A percentile compares a stretch with the other conserved stretches of the same genome.
Conservation (phyloP, 345 rosid genomes). For the Capsella bursapastoris region DNA sequence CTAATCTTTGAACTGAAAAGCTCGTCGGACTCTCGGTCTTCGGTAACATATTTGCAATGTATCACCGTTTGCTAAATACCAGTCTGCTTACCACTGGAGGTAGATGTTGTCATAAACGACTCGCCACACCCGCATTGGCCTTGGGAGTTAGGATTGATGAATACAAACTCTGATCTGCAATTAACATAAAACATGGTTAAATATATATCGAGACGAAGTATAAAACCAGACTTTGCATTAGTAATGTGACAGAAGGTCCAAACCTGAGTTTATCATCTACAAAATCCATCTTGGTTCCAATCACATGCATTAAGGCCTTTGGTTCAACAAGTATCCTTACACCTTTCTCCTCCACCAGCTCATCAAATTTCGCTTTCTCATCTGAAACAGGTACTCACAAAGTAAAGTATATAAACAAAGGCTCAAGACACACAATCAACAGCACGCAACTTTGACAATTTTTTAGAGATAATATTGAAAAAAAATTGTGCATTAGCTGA, state of each 20-base stretch:
- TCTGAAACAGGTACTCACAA: slow-evolving; percentile 43
- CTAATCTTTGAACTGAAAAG: neutral
- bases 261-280: slow-evolving; percentile 87
- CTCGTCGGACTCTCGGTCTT: neutral
- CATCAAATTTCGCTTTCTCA: slow-evolving; percentile 82
- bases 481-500: neutral
- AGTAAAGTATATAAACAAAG: neutral
- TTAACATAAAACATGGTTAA: neutral
- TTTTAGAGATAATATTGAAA: neutral
- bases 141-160: slow-evolving; percentile 85
- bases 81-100: slow-evolving; percentile 46
- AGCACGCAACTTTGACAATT: neutral
- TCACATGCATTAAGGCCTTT: slow-evolving; percentile 87
- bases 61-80: slow-evolving; percentile 27
- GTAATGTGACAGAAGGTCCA: neutral
- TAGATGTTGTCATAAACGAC: slow-evolving; percentile 76
- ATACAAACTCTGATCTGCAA: slow-evolving; percentile 79
- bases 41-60: neutral
- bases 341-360: slow-evolving; percentile 80
- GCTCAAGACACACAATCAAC: slow-evolving; percentile 5
- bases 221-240: neutral
- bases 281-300: slow-evolving; percentile 91
- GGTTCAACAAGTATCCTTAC: slow-evolving; percentile 81
- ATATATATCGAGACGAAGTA: neutral
- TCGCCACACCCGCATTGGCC: slow-evolving; percentile 96